Evolutionary conservation across 106 monocot species (phyloP).

Genomic region (Chionographis japonica): DNA sequence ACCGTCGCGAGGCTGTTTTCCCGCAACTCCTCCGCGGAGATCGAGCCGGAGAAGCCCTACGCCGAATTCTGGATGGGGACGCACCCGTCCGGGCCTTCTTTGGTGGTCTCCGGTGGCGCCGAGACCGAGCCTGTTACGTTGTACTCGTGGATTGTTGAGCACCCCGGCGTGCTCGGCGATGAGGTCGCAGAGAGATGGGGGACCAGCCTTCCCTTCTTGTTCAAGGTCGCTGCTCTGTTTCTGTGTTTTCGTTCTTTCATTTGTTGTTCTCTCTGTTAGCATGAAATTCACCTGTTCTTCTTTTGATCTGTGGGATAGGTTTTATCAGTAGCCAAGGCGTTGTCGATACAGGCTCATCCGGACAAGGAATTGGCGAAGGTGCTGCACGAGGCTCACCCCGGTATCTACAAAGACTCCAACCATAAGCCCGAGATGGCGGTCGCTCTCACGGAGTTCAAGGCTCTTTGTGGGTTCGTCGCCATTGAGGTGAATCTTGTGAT

Average conservation of each 20-base stretch:
- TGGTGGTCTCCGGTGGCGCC: constrained; percentile 12
- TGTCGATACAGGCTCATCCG: constrained; percentile 95
- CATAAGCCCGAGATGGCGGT: constrained; percentile 97
- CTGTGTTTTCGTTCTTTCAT: neutral
- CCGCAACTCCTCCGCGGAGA: constrained; percentile 28
- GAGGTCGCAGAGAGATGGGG: constrained; percentile 64
- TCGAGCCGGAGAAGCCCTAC: constrained; percentile 44
- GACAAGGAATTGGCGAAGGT: constrained; percentile 68
- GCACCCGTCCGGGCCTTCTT: constrained; percentile 72
- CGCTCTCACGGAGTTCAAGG: constrained; percentile 84
- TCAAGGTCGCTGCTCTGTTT: constrained; percentile 48
- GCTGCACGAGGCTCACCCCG: constrained; percentile 57
- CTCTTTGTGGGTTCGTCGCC: constrained; percentile 71
- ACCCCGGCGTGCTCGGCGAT: constrained; percentile 53
- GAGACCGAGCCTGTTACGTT: constrained; percentile 16
- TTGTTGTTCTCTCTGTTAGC: neutral
- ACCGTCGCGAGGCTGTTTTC: constrained; percentile 55
- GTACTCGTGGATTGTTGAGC: constrained; percentile 53
- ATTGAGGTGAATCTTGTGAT: constrained; percentile 34
- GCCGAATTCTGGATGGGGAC: constrained; percentile 99
- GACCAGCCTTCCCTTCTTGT: constrained; percentile 76
- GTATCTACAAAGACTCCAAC: constrained; percentile 78
- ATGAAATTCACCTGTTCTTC: neutral
- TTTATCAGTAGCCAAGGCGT: constrained; percentile 79
- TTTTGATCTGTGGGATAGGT: constrained; percentile 32